Conservation (phyloP, 768 basidiomycete genomes). For the Leccinellum albellum region DNA sequence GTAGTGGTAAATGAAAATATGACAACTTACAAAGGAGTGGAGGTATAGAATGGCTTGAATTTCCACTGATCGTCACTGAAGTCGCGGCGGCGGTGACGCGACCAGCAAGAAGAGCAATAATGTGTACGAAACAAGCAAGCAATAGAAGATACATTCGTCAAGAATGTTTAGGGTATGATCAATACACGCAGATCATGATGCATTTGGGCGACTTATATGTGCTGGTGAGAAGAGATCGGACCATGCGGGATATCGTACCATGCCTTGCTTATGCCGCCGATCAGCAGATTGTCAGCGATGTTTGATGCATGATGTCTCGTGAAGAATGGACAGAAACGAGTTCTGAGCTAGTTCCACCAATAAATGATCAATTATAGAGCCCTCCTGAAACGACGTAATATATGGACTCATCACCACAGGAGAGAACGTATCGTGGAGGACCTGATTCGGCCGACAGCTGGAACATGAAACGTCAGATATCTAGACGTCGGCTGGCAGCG, state of each 20-base stretch:
- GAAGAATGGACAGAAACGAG: not conserved
- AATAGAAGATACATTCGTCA: not conserved
- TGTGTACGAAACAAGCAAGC: not conserved
- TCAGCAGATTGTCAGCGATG: not conserved
- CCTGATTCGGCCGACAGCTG: not conserved
- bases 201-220: not conserved
- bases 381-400: not conserved
- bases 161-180: not conserved
- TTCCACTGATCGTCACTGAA: constrained; percentile 41
- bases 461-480: not conserved
- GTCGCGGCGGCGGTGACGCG: not conserved
- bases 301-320: not conserved
- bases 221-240: no score
- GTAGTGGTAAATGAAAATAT: not conserved
- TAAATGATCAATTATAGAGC: not conserved
- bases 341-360: not conserved
- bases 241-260: not conserved
- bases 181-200: not conserved
- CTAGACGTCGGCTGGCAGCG: not conserved
- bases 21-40: constrained; percentile 44
- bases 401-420: not conserved
- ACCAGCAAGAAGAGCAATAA: not conserved
- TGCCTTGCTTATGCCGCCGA: not conserved
- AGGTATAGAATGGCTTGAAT: constrained; percentile 50
- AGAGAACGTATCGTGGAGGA: not conserved